Conservation (phyloP, 1,284 basidiomycete genomes). For the Cutaneotrichosporon mucoides region DNA sequence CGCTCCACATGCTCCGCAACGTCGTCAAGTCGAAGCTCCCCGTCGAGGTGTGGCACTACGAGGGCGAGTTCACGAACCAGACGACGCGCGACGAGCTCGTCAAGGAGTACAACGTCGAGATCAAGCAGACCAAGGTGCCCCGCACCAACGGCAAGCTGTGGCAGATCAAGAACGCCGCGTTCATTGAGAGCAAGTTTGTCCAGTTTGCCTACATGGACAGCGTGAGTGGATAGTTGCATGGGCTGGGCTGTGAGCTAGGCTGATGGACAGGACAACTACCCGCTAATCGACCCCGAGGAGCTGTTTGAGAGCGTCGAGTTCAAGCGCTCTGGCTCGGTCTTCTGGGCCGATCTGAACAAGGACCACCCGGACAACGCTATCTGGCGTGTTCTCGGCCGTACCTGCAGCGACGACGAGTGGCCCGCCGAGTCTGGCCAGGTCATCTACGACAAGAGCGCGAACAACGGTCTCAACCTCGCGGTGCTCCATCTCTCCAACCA, state of each 20-base stretch:
- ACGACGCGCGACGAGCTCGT: constrained; percentile 31
- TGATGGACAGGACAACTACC: constrained; percentile 46
- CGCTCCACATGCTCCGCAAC: constrained; percentile 47
- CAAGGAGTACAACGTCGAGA: constrained; percentile 29
- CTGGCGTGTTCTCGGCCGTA: constrained; percentile 49
- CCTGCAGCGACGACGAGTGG: constrained; percentile 51
- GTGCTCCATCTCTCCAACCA: constrained; percentile 50
- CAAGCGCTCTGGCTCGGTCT: constrained; percentile 47
- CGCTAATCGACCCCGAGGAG: constrained; percentile 47
- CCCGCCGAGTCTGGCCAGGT: constrained; percentile 52
- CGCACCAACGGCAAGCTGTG: constrained; percentile 34
- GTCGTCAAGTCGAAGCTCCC: constrained; percentile 47
- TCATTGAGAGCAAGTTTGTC: constrained; percentile 42
- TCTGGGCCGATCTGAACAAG: constrained; percentile 54
- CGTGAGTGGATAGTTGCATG: constrained; percentile 21
- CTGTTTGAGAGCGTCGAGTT: constrained; percentile 51
- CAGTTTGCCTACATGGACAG: constrained; percentile 49
- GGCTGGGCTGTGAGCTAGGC: no score
- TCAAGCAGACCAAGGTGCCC: constrained; percentile 23
- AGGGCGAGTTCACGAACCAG: constrained; percentile 46
- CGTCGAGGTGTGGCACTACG: constrained; percentile 51
- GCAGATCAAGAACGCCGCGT: constrained; percentile 47
- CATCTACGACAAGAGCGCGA: constrained; percentile 51
- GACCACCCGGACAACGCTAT: constrained; percentile 54
- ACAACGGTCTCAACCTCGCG: constrained; percentile 52